These are phyloP conservation scores for Verbascum thapsus DNA, from an alignment of 257 asterid species.

Conservation along the genomic window DNA sequence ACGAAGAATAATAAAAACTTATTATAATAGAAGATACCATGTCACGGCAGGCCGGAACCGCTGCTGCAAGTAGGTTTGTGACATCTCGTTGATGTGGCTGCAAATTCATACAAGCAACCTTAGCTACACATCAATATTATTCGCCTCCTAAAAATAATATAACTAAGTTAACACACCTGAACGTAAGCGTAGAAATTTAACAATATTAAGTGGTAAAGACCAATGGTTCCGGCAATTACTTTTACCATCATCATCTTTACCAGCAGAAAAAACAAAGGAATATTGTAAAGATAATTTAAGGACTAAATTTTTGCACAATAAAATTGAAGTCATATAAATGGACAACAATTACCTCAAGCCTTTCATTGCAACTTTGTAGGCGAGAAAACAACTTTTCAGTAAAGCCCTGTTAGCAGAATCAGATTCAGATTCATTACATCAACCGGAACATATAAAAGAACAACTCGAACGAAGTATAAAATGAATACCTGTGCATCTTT, in stretches of 20 bases:
- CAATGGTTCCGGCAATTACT: slow-evolving; percentile 81
- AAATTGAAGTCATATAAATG: slow-evolving; percentile 20
- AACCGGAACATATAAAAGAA: slow-evolving; percentile 24
- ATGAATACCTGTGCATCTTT: slow-evolving; percentile 84
- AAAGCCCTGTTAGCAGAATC: slow-evolving; percentile 63
- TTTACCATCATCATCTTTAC: slow-evolving; percentile 87
- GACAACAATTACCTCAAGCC: slow-evolving; percentile 69
- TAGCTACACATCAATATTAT: slow-evolving; percentile 22
- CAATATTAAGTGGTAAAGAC: slow-evolving; percentile 81
- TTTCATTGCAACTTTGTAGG: slow-evolving; percentile 62
- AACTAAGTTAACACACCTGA: slow-evolving; percentile 54
- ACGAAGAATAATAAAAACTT: slow-evolving; percentile 2
- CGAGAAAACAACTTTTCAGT: slow-evolving; percentile 89
- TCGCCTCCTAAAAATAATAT: slow-evolving; percentile 28
- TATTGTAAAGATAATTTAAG: slow-evolving; percentile 1
- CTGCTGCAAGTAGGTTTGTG: slow-evolving; percentile 86
- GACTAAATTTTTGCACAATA: background rate
- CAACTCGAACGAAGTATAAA: slow-evolving; percentile 5
- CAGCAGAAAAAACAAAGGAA: slow-evolving; percentile 42
- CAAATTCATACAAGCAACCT: slow-evolving; percentile 33
- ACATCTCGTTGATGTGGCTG: slow-evolving; percentile 92
- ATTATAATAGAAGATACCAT: slow-evolving; percentile 56
- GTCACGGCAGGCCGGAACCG: slow-evolving; percentile 97
- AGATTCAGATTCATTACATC: slow-evolving; percentile 19
- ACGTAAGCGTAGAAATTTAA: slow-evolving; percentile 72